Evolutionary conservation across 179 eudicot species (phyloP).

Genomic region (Silene coronaria): DNA sequence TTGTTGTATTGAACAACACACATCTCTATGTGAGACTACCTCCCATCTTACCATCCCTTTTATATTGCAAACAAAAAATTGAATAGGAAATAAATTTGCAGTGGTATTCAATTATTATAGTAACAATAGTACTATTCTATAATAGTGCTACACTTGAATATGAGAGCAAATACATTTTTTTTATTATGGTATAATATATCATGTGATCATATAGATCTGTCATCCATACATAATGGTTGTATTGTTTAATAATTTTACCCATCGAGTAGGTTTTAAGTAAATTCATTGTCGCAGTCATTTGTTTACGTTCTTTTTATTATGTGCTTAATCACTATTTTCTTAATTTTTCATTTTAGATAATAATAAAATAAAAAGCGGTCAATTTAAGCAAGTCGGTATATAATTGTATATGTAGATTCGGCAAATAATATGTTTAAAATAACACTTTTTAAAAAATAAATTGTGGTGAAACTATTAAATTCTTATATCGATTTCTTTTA

Average conservation of each 20-base stretch:
- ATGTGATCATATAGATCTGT: not conserved
- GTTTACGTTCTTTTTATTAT: no score
- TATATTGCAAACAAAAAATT: conserved; percentile 3
- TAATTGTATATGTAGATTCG: no score
- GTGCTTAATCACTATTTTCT: no score
- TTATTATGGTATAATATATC: not conserved
- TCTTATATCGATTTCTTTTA: no score
- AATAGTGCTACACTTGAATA: not conserved
- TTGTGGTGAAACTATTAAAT: no score
- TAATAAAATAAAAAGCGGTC: no score
- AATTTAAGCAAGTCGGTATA: no score
- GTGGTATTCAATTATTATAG: not conserved
- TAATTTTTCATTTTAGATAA: no score
- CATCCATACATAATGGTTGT: not conserved
- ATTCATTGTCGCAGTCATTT: no score
- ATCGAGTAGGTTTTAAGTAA: not conserved
- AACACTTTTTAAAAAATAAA: no score
- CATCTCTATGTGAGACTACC: conserved; percentile 33
- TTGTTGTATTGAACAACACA: conserved; percentile 38
- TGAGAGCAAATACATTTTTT: not conserved
- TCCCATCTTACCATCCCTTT: not conserved
- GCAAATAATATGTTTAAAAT: no score
- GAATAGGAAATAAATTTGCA: not conserved
- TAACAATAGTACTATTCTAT: not conserved
- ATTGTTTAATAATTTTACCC: not conserved